These are phyloP conservation scores for Dispira simplex DNA, from an alignment of 192 early-diverging fungal species.

Conservation along the genomic window DNA sequence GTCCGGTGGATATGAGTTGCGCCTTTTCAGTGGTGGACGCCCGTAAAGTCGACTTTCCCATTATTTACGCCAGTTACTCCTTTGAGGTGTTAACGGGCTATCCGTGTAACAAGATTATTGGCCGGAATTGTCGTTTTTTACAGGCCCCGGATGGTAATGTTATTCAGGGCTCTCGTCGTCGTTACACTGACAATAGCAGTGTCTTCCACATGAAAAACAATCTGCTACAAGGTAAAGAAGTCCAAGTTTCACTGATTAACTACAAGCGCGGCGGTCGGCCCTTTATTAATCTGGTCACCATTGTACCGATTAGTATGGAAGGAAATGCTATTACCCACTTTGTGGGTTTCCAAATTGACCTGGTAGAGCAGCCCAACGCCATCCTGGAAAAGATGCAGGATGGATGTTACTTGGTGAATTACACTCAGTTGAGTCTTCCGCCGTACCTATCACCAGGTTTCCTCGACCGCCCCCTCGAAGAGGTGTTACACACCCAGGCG, in stretches of 20 bases:
- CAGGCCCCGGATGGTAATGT: slow-evolving; percentile 37
- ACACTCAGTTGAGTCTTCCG: slow-evolving; percentile 23
- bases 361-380: slow-evolving; percentile 52
- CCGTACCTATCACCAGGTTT: slow-evolving; percentile 17
- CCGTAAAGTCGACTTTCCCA: slow-evolving; percentile 37
- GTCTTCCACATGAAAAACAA: slow-evolving; percentile 34
- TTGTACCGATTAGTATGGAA: slow-evolving; percentile 37
- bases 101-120: slow-evolving; percentile 23
- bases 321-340: slow-evolving; percentile 37
- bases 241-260: slow-evolving; percentile 47
- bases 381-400: slow-evolving; percentile 46
- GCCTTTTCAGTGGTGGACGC: slow-evolving; percentile 43
- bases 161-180: slow-evolving; percentile 25
- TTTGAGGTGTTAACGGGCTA: slow-evolving; percentile 47
- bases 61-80: slow-evolving; percentile 46
- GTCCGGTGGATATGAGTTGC: slow-evolving; percentile 39
- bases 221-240: slow-evolving; percentile 34
- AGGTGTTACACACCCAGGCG: slow-evolving; percentile 20
- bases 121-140: slow-evolving; percentile 32
- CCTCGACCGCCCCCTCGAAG: slow-evolving; percentile 12
- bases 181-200: slow-evolving; percentile 37
- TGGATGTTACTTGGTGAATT: slow-evolving; percentile 36
- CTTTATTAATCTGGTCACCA: slow-evolving; percentile 51
- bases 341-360: slow-evolving; percentile 52
- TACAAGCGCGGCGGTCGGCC: slow-evolving; percentile 51